Evolutionary conservation across 257 asterid genomes (phyloP).

Genomic region (Rehmannia glutinosa): DNA sequence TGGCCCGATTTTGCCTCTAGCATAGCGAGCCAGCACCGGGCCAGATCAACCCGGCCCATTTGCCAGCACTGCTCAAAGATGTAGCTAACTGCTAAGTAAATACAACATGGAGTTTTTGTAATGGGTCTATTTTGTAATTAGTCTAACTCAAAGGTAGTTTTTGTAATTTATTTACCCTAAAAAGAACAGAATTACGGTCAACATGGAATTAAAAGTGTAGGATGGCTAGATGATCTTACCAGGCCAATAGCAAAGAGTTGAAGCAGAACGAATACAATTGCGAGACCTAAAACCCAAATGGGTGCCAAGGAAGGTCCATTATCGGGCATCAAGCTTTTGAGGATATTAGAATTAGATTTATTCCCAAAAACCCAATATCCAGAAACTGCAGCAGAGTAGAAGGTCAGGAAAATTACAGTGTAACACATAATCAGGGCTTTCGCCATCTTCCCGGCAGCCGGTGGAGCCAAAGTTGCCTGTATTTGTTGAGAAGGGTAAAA

Average conservation of each 20-base stretch:
- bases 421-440: slow-evolving; percentile 92
- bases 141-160: neutral
- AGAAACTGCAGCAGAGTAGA: slow-evolving; percentile 84
- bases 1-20: too few species aligned
- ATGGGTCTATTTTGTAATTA: too few species aligned
- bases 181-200: too few species aligned
- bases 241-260: slow-evolving; percentile 89
- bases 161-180: too few species aligned
- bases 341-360: slow-evolving; percentile 55
- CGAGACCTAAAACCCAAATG: slow-evolving; percentile 67
- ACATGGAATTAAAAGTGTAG: neutral
- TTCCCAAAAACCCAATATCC: slow-evolving; percentile 96
- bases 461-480: slow-evolving; percentile 98
- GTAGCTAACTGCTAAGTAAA: too few species aligned
- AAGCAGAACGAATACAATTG: slow-evolving; percentile 53
- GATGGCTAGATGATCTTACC: slow-evolving; percentile 35
- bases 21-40: too few species aligned
- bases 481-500: neutral
- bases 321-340: neutral
- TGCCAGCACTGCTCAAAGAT: too few species aligned
- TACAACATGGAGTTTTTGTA: too few species aligned
- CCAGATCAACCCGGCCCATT: too few species aligned
- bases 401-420: slow-evolving; percentile 73
- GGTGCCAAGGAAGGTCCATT: slow-evolving; percentile 73
- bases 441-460: slow-evolving; percentile 90